These are phyloP conservation scores for Solidago caesia DNA, from an alignment of 129 eudicot genomes.

Conservation along the genomic window DNA sequence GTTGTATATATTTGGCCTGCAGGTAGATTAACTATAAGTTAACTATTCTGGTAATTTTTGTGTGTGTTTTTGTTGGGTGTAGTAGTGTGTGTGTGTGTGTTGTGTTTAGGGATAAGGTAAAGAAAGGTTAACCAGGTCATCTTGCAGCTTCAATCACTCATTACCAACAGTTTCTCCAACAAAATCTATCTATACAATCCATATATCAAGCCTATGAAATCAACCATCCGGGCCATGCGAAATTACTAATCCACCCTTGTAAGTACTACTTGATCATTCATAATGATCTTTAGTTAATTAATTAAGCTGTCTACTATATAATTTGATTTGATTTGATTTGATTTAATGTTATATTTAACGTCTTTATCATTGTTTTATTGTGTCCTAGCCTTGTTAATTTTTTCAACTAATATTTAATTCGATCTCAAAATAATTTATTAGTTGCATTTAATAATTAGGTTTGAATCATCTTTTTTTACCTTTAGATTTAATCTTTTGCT, in stretches of 20 bases:
- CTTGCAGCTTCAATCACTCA: constrained; percentile 67
- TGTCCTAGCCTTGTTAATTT: constrained; percentile 9
- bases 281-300: constrained; percentile 1
- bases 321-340: too few relatives aligned
- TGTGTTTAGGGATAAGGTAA: constrained; percentile 13
- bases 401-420: constrained; percentile 18
- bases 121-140: constrained; percentile 49
- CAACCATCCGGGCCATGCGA: too few relatives aligned
- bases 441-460: constrained; percentile 32
- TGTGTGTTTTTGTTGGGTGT: neutral
- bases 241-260: constrained; percentile 27
- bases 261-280: constrained; percentile 32
- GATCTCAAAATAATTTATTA: constrained; percentile 9
- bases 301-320: too few relatives aligned
- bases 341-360: too few relatives aligned
- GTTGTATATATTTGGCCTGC: too few relatives aligned
- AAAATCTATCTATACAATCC: constrained; percentile 7
- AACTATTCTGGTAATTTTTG: neutral
- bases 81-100: neutral
- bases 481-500: constrained; percentile 22
- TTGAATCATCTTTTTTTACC: constrained; percentile 26
- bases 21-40: neutral
- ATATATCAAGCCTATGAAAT: neutral
- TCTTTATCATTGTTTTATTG: constrained; percentile 22
- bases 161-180: constrained; percentile 42